A percentile compares a stretch with the other conserved stretches of the same genome.
These are phyloP conservation scores for Cordyceps cicadae DNA, from an alignment of 2,329 filamentous ascomycete species.

Conservation along the genomic window DNA sequence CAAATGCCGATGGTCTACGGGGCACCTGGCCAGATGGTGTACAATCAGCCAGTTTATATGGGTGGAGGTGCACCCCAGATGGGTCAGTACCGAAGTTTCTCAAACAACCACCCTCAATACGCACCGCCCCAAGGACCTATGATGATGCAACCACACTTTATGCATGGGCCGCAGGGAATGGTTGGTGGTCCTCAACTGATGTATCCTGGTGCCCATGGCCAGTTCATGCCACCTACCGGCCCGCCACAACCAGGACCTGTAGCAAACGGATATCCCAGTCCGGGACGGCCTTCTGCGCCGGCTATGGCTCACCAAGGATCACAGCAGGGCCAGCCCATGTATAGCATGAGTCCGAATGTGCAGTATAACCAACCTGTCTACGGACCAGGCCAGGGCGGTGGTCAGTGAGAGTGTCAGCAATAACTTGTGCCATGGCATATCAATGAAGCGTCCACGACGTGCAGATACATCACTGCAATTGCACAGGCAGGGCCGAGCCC, in stretches of 20 bases:
- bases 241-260: conserved; percentile 54
- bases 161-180: conserved; percentile 64
- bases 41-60: conserved; percentile 65
- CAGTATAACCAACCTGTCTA: conserved; percentile 70
- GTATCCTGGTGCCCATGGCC: conserved; percentile 60
- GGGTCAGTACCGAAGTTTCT: conserved; percentile 61
- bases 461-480: conserved; percentile 51
- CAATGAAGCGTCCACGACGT: conserved; percentile 42
- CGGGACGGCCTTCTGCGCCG: conserved; percentile 66
- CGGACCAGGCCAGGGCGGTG: conserved; percentile 55
- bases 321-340: conserved; percentile 76
- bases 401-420: conserved; percentile 45
- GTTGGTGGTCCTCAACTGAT: conserved; percentile 68
- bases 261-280: conserved; percentile 78
- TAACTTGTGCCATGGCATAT: not conserved
- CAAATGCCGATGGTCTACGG: conserved; percentile 63
- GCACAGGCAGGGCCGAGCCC: conserved; percentile 59
- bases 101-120: conserved; percentile 57
- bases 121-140: conserved; percentile 66
- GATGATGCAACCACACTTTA: conserved; percentile 76
- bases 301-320: conserved; percentile 96
- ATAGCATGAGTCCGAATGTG: conserved; percentile 66
- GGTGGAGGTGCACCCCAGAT: conserved; percentile 63
- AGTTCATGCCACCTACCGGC: conserved; percentile 53
- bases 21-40: conserved; percentile 61